phyloP scores from a whole-genome alignment of 1,139 yeast species.

The Scheffersomyces insectosa region DNA sequence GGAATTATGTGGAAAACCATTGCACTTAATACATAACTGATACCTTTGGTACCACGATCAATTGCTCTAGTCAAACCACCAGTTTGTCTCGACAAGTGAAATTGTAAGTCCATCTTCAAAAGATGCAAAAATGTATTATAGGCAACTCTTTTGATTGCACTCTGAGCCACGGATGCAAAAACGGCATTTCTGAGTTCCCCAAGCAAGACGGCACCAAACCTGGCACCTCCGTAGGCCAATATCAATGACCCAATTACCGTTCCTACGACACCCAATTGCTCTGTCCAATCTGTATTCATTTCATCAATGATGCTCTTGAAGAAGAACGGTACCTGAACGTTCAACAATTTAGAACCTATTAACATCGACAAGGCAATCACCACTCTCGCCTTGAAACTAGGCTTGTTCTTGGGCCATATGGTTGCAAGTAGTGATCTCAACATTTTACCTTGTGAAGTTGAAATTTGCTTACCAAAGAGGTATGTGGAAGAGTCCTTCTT shows the following conservation, averaged over 20 bases:
- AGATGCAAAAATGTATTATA: slow-evolving; percentile 82
- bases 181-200: slow-evolving; percentile 95
- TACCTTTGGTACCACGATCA: slow-evolving; percentile 97
- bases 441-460: slow-evolving; percentile 60
- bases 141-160: slow-evolving; percentile 90
- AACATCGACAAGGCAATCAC: slow-evolving; percentile 70
- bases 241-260: slow-evolving; percentile 73
- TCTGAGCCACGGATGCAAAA: slow-evolving; percentile 93
- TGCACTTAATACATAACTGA: slow-evolving; percentile 86
- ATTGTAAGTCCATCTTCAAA: slow-evolving; percentile 80
- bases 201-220: slow-evolving; percentile 91
- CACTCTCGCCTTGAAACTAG: slow-evolving; percentile 73
- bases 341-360: slow-evolving; percentile 77
- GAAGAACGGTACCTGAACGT: slow-evolving; percentile 94
- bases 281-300: slow-evolving; percentile 89
- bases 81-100: slow-evolving; percentile 88
- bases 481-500: slow-evolving; percentile 7
- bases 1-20: slow-evolving; percentile 98
- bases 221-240: slow-evolving; percentile 87
- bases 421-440: slow-evolving; percentile 66
- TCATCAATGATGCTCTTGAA: slow-evolving; percentile 87
- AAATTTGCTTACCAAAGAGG: slow-evolving; percentile 21
- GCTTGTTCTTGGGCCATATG: slow-evolving; percentile 85
- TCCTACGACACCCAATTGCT: slow-evolving; percentile 58
- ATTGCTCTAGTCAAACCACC: slow-evolving; percentile 96